These are phyloP conservation scores for Mycena polygramma DNA, from an alignment of 768 basidiomycete genomes.

Conservation along the genomic window DNA sequence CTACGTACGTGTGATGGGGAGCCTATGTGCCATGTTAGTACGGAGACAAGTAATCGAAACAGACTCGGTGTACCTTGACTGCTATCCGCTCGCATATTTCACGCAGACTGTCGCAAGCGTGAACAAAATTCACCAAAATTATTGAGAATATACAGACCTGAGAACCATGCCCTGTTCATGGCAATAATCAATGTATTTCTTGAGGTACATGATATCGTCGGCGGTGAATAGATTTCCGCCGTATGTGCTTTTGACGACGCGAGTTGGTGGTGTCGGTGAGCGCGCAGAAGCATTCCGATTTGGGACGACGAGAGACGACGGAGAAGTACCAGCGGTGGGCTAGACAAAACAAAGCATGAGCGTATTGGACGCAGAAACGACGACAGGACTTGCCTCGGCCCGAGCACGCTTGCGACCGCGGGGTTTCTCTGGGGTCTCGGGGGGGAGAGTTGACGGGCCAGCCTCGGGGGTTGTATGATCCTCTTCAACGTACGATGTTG, in stretches of 20 bases:
- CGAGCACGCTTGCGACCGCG: constrained; percentile 81
- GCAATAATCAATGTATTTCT: constrained; percentile 92
- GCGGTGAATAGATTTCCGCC: constrained; percentile 90
- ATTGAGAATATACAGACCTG: constrained; percentile 59
- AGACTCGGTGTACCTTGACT: constrained; percentile 68
- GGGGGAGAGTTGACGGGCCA: constrained; percentile 52
- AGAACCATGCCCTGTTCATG: constrained; percentile 89
- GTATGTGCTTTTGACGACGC: constrained; percentile 90
- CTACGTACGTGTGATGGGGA: constrained; percentile 86
- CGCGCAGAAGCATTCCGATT: constrained; percentile 79
- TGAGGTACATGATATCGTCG: constrained; percentile 86
- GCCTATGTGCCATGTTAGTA: constrained; percentile 61
- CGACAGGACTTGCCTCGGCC: constrained; percentile 58
- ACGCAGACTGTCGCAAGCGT: constrained; percentile 60
- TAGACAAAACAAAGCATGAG: constrained; percentile 42
- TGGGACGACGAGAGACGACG: constrained; percentile 69
- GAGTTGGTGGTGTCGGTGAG: constrained; percentile 86
- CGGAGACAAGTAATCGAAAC: constrained; percentile 3
- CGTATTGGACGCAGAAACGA: constrained; percentile 17
- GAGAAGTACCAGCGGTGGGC: constrained; percentile 75
- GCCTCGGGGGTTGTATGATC: constrained; percentile 53
- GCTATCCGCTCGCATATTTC: constrained; percentile 92
- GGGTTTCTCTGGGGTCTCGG: constrained; percentile 57
- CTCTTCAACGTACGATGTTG: constrained; percentile 62
- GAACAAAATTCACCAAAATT: not conserved